Conservation (phyloP, 164 flowering plant genomes). For the Hamamelis virginiana region DNA sequence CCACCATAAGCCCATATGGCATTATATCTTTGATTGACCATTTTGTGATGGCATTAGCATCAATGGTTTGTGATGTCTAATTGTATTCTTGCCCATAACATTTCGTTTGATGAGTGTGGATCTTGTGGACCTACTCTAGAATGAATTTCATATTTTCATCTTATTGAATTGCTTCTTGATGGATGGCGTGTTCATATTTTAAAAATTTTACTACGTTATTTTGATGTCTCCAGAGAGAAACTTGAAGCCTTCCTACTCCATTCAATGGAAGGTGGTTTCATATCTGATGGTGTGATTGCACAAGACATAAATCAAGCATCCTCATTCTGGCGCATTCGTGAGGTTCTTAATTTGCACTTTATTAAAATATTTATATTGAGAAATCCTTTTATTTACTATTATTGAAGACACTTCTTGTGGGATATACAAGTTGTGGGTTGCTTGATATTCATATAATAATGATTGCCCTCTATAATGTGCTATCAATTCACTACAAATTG, state of each 20-base stretch:
- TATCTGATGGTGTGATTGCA: constrained; percentile 88
- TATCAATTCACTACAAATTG: too few relatives aligned
- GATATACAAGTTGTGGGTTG: neutral
- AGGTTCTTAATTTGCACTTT: constrained; percentile 46
- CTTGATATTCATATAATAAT: neutral
- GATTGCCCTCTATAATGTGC: neutral
- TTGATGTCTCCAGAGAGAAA: constrained; percentile 64
- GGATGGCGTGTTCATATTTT: neutral
- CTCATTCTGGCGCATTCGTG: constrained; percentile 94
- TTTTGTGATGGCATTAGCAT: neutral
- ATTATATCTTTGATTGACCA: neutral
- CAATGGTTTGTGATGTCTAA: neutral
- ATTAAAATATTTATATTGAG: too few relatives aligned
- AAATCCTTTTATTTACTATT: too few relatives aligned
- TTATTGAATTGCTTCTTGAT: neutral
- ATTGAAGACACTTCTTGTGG: neutral
- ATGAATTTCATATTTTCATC: neutral
- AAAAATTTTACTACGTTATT: neutral
- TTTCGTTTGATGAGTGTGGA: neutral
- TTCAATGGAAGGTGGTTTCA: constrained; percentile 75
- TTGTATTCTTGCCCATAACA: too few relatives aligned
- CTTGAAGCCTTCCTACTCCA: constrained; percentile 82
- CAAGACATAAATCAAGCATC: constrained; percentile 91
- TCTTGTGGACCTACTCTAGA: neutral
- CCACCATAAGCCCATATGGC: neutral